phyloP scores from a whole-genome alignment of 1,284 basidiomycete species.

The Schizopora paradoxa region DNA sequence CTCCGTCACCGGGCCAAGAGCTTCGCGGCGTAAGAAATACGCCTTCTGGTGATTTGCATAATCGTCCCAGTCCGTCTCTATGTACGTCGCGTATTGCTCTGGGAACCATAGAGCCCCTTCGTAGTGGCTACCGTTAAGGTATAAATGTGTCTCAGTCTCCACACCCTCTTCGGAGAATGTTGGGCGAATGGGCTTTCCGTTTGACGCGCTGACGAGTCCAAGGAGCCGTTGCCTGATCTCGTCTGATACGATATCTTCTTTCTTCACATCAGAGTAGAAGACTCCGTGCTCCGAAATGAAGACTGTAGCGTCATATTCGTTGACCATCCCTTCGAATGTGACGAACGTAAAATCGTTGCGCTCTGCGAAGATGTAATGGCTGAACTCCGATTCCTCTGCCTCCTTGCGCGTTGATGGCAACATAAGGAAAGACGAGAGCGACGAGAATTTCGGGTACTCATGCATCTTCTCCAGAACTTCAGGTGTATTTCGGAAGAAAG shows the following conservation, averaged over 20 bases:
- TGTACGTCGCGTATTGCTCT: background rate
- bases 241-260: background rate
- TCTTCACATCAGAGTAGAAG: background rate
- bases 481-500: slow-evolving; percentile 1
- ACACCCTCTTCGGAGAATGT: background rate
- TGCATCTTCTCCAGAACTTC: slow-evolving; percentile 3
- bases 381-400: slow-evolving; percentile 2
- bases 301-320: background rate
- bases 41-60: background rate
- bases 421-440: background rate
- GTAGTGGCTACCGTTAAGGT: background rate
- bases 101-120: background rate
- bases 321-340: background rate
- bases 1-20: background rate
- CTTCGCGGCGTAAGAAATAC: background rate
- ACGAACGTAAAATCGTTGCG: background rate
- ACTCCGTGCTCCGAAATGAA: background rate
- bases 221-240: background rate
- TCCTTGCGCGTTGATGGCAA: background rate
- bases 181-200: background rate
- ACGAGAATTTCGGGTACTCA: background rate
- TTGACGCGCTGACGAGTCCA: background rate
- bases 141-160: background rate
- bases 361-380: slow-evolving; percentile 2
- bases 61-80: background rate